phyloP scores from a whole-genome alignment of 1,139 yeast species.

The Suhomyces yuchorum region DNA sequence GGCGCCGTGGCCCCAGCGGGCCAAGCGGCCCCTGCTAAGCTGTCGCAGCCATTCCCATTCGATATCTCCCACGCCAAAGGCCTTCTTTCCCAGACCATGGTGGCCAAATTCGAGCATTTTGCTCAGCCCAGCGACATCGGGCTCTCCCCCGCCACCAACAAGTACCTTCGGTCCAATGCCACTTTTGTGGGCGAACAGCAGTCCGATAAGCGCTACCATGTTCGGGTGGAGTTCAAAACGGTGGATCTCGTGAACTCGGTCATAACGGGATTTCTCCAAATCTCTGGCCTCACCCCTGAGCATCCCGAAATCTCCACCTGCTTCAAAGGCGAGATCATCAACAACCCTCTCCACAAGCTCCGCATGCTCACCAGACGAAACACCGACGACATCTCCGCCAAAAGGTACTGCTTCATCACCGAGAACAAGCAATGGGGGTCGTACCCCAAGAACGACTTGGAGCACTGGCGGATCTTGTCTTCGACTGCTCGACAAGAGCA shows the following conservation, averaged over 20 bases:
- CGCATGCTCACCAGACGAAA: conserved; percentile 23
- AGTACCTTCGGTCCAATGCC: conserved; percentile 63
- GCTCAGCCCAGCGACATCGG: neutral
- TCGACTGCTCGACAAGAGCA: conserved; percentile 28
- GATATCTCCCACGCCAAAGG: conserved; percentile 2
- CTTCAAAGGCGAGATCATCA: conserved; percentile 84
- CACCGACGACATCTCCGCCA: conserved; percentile 35
- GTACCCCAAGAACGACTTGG: conserved; percentile 66
- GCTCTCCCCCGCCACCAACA: conserved; percentile 23
- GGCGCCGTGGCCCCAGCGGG: neutral
- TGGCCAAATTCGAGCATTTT: neutral
- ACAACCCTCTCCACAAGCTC: conserved; percentile 44
- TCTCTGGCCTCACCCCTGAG: conserved; percentile 74
- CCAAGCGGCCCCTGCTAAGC: neutral
- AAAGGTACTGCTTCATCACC: conserved; percentile 41
- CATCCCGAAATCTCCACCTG: conserved; percentile 82
- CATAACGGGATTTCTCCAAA: conserved; percentile 77
- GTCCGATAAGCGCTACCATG: conserved; percentile 70
- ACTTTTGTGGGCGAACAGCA: conserved; percentile 71
- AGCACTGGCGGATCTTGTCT: conserved; percentile 84
- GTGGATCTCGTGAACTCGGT: conserved; percentile 64
- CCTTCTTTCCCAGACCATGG: conserved; percentile 2
- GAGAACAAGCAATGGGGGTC: conserved; percentile 61
- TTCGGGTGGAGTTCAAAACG: conserved; percentile 68
- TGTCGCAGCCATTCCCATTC: conserved; percentile 1